Conservation (phyloP, 73 alveolate genomes). For the Vitrella brassicaformis region DNA sequence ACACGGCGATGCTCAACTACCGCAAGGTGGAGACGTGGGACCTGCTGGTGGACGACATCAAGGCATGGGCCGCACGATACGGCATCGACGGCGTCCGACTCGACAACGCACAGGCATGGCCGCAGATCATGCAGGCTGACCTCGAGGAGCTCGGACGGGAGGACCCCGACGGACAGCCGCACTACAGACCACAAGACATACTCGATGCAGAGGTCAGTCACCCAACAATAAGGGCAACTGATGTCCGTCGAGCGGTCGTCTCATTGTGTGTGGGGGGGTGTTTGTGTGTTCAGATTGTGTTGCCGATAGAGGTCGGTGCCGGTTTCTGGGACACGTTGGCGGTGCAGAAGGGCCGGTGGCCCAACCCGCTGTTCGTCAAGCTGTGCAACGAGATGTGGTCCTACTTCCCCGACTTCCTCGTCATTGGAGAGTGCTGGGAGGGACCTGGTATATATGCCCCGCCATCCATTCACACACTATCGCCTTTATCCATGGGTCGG, state of each 20-base stretch:
- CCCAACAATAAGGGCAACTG: too few relatives aligned
- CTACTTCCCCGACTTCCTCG: conserved; percentile 70
- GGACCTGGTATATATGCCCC: too few relatives aligned
- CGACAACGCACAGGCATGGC: conserved; percentile 94
- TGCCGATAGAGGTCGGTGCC: conserved; percentile 70
- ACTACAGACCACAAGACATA: conserved; percentile 74
- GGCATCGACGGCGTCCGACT: conserved; percentile 83
- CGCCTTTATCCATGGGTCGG: too few relatives aligned
- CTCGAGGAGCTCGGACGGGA: conserved; percentile 82
- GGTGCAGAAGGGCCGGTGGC: conserved; percentile 52
- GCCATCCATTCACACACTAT: too few relatives aligned
- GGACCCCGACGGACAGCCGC: conserved; percentile 86
- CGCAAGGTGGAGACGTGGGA: conserved; percentile 90
- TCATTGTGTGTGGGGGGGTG: too few relatives aligned
- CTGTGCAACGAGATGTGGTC: conserved; percentile 78
- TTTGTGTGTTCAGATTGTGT: too few relatives aligned
- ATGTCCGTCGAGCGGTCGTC: too few relatives aligned
- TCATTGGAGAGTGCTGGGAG: conserved; percentile 94
- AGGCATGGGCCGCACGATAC: conserved; percentile 49
- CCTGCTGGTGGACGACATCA: conserved; percentile 65
- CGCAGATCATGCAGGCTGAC: conserved; percentile 80
- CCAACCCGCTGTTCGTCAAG: conserved; percentile 92
- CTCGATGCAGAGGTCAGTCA: conserved; percentile 80
- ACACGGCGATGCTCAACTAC: conserved; percentile 69
- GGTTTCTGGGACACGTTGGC: conserved; percentile 66